Base-by-base conservation (phyloP, 2,329 filamentous ascomycete species). In the Tolypocladium paradoxum region DNA sequence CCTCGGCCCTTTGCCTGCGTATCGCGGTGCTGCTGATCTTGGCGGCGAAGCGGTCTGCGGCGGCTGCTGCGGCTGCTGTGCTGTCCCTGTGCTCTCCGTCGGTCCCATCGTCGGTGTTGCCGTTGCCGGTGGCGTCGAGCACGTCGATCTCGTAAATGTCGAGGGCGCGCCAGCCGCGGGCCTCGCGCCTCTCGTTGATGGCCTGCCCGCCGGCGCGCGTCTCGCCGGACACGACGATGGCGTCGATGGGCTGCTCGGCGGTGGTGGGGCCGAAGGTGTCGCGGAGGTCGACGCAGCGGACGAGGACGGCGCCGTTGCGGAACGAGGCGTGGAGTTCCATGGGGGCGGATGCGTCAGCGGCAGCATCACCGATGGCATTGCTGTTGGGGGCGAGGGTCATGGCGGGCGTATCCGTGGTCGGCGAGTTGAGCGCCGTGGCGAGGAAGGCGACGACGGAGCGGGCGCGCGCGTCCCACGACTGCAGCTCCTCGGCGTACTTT, bases 11-110 rank as follows among this genome's bases (percentile, higher is more conserved):
- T 54, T 72, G 72, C 63, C 73, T 71, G 51, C 86, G 76, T 60
- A 96, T 95, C 54, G 87, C 87, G 1, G 91, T 95, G 70, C 91
- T 96, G 74, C 90, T 95, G 60, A 96, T 88, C 72, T 96, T 97
- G 56, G 81, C 79, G 29, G 84, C 81, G 69, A 95, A 96, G 58
- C 79, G 77, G 53, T 83, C 78, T 16, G 65, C 79, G 14, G 66
- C 73, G 8, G 48, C 34, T n/a, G n/a, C n/a, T n/a, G n/a, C 11
- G 29, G 35, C 58, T 27, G 14, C 38, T 16, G 38, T 27, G 38
- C 69, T 72, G n/a, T 60, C 65, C 43, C 61, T 62, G 2, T 73
- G 71, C 20, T 74, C 60, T 0, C 40, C 53, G 3, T 49, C 53
- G 4, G 51, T 83, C 81, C 31, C 33, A 14, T 46, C 24, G n/a